phyloP scores from a whole-genome alignment of 768 basidiomycete genomes.

The Pluteus cervinus region DNA sequence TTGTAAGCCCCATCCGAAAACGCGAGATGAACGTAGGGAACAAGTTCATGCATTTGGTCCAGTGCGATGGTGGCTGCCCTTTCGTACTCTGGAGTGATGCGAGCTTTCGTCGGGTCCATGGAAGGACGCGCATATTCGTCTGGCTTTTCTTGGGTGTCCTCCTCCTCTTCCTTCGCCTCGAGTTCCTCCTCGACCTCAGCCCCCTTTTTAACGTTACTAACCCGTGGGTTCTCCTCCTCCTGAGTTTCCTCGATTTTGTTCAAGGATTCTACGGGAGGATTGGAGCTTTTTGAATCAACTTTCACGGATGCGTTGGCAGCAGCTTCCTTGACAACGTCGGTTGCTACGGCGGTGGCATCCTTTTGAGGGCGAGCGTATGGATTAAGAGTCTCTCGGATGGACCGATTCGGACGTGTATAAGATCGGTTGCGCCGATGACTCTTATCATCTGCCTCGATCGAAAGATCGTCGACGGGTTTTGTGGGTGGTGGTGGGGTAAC shows the following conservation, averaged over 20 bases:
- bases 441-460: conserved; percentile 4
- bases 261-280: conserved; percentile 1
- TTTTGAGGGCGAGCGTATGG: not conserved
- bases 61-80: conserved; percentile 7
- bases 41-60: conserved; percentile 14
- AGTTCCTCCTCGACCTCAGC: too few relatives aligned
- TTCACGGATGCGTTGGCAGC: conserved; percentile 1
- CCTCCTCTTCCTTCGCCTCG: conserved; percentile 3
- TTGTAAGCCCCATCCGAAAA: conserved; percentile 11
- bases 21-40: conserved; percentile 16
- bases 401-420: too few relatives aligned
- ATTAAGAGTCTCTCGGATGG: too few relatives aligned
- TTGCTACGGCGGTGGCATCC: not conserved
- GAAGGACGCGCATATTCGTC: not conserved
- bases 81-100: conserved; percentile 5
- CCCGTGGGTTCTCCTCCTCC: too few relatives aligned
- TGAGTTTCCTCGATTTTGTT: conserved; percentile 2
- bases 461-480: not conserved
- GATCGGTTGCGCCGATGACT: conserved; percentile 5
- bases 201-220: too few relatives aligned
- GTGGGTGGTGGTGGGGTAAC: conserved; percentile 14
- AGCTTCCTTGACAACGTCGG: not conserved
- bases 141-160: not conserved
- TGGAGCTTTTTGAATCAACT: not conserved
- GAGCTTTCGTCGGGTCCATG: not conserved